phyloP scores from a whole-genome alignment of 495 filamentous ascomycete species.

The Daldinia vernicosa region DNA sequence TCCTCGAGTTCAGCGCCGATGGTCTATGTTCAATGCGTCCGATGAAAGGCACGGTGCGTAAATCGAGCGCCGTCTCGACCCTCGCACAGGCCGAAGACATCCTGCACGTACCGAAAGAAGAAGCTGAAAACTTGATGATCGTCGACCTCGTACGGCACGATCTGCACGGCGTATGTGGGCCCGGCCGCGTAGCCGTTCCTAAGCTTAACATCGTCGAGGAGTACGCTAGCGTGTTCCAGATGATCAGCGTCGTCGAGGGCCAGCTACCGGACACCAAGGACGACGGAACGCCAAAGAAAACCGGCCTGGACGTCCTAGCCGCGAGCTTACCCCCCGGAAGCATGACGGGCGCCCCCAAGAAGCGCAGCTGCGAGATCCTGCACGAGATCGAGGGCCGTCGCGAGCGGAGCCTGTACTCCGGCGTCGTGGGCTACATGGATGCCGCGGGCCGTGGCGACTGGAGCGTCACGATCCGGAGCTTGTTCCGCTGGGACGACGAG shows the following conservation, averaged over 20 bases:
- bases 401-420: conserved; percentile 83
- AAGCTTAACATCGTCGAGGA: conserved; percentile 88
- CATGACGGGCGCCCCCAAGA: conserved; percentile 97
- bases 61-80: conserved; percentile 64
- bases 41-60: conserved; percentile 95
- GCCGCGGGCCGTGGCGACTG: conserved; percentile 86
- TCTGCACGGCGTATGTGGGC: conserved; percentile 79
- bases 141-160: conserved; percentile 94
- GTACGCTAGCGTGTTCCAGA: conserved; percentile 86
- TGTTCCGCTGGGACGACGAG: conserved; percentile 74
- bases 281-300: conserved; percentile 44
- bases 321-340: conserved; percentile 83
- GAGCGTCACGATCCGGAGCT: conserved; percentile 83
- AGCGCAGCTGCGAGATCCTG: conserved; percentile 85
- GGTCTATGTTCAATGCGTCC: conserved; percentile 74
- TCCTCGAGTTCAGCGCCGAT: conserved; percentile 73
- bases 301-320: conserved; percentile 79
- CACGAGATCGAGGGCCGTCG: conserved; percentile 67
- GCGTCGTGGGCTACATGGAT: conserved; percentile 88
- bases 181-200: conserved; percentile 69
- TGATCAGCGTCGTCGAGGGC: conserved; percentile 87
- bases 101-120: conserved; percentile 83
- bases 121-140: conserved; percentile 98
- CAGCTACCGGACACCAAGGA: conserved; percentile 54
- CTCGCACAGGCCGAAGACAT: conserved; percentile 72